Evolutionary conservation across 176 grass and related monocot genomes (phyloP), one percentile per base, ranked within the genome.

Genomic region (Panicum miliaceum): DNA sequence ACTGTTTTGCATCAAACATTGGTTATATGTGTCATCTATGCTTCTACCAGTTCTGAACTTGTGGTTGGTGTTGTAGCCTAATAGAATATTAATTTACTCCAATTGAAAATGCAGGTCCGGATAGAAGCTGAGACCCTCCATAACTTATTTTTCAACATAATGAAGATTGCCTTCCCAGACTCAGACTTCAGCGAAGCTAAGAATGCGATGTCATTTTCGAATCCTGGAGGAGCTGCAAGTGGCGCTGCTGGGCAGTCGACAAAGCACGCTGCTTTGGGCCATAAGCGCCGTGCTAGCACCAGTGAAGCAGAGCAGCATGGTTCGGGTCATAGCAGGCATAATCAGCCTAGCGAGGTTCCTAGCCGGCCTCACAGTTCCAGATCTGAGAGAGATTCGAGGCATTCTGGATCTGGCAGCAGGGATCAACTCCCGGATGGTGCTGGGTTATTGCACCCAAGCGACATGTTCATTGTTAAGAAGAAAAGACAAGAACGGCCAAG

Each of bases 161-260:
- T 99, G 97, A 99, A 96, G 86, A 96, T 99, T 58, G 97, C 97
- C 7, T 99, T 99, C 86, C 97, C 97, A 22, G 97, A 99, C 82
- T 89, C 91, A 5, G 97, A 99, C 79, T 99, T 99, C 64, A 82
- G 81, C 23, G 91, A 99, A 78, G 84, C 90, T 8, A 99, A 86
- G 77, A 92, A 81, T 14, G 71, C 82, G 0, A 78, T 92, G 16
- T 85, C 90, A 8, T 89, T 99, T 91, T 84, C 88, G 4, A 94
- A 75, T 69, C 88, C 90, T 22, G 80, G 82, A 43, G 84, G 85
- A 37, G 51, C 85, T 53, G 77, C 73, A 25, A 42, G 73, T 63
- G 52, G 83, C 14, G 56, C 86, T 35, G 83, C 76, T 45, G 76
- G 54, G 23, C 65, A 57, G 76, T 78, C 86, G 34, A 35, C 83